phyloP scores from a whole-genome alignment of 441 rosid genomes.

The Erodium trifolium region DNA sequence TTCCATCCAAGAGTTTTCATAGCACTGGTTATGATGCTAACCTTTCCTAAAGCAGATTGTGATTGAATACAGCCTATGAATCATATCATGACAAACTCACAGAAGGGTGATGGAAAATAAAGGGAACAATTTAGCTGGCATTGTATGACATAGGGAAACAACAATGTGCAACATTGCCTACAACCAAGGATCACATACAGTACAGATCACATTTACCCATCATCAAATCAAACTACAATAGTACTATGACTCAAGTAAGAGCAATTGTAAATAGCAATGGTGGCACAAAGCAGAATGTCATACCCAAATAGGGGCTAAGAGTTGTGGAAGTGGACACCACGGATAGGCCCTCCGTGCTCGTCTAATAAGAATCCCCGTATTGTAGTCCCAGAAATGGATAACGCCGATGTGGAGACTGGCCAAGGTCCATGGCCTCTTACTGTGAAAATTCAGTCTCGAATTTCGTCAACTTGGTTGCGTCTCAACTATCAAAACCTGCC shows the following conservation, averaged over 20 bases:
- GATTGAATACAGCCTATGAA: not conserved
- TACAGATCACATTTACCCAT: not conserved
- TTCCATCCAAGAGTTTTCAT: not conserved
- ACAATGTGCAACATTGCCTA: not conserved
- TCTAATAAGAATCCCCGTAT: too few relatives aligned
- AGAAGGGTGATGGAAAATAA: not conserved
- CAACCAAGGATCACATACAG: not conserved
- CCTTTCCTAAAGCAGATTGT: not conserved
- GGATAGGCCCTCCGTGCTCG: conserved; percentile 82
- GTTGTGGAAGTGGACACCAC: conserved; percentile 72
- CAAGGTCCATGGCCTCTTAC: not conserved
- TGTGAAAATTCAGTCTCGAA: conserved; percentile 75
- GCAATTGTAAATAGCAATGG: not conserved
- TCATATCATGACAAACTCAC: not conserved
- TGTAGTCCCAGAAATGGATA: too few relatives aligned
- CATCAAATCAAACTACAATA: not conserved
- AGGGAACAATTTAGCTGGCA: not conserved
- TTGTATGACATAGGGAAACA: not conserved
- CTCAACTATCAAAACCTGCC: not conserved
- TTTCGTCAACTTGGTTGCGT: conserved; percentile 50
- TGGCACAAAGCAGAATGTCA: too few relatives aligned
- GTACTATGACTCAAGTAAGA: not conserved
- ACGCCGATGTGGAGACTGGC: too few relatives aligned
- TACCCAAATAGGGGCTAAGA: conserved; percentile 59
- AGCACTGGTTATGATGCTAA: not conserved